These are phyloP conservation scores for Nitzschia sp. DNA, from an alignment of 108 stramenopile species.

Conservation along the genomic window DNA sequence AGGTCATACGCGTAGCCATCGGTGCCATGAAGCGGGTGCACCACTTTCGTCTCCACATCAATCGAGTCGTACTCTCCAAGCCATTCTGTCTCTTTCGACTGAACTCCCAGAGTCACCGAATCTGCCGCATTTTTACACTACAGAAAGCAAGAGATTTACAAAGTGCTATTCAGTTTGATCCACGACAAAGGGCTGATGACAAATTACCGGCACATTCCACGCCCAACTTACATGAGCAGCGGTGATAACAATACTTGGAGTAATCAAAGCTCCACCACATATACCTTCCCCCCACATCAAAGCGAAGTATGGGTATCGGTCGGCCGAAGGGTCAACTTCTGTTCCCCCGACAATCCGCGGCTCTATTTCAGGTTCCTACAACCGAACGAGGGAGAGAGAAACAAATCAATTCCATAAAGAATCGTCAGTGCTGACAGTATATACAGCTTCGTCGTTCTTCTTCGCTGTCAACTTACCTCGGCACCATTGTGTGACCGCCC, in stretches of 20 bases:
- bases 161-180: too few relatives aligned
- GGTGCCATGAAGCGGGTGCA: conserved; percentile 19
- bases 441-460: too few relatives aligned
- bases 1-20: conserved; percentile 5
- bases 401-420: too few relatives aligned
- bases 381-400: too few relatives aligned
- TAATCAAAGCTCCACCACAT: conserved; percentile 53
- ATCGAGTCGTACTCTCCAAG: neutral
- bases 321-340: neutral
- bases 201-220: too few relatives aligned
- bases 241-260: conserved; percentile 48
- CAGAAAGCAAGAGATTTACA: too few relatives aligned
- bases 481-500: too few relatives aligned
- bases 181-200: too few relatives aligned
- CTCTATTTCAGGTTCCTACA: too few relatives aligned
- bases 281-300: conserved; percentile 23
- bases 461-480: too few relatives aligned
- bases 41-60: conserved; percentile 9
- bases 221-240: conserved; percentile 45
- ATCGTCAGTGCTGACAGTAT: too few relatives aligned
- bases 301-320: conserved; percentile 28
- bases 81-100: neutral
- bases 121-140: neutral
- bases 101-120: neutral
- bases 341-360: conserved; percentile 12